phyloP scores from a whole-genome alignment of 2,329 filamentous ascomycete genomes.

The Fusarium sp. region DNA sequence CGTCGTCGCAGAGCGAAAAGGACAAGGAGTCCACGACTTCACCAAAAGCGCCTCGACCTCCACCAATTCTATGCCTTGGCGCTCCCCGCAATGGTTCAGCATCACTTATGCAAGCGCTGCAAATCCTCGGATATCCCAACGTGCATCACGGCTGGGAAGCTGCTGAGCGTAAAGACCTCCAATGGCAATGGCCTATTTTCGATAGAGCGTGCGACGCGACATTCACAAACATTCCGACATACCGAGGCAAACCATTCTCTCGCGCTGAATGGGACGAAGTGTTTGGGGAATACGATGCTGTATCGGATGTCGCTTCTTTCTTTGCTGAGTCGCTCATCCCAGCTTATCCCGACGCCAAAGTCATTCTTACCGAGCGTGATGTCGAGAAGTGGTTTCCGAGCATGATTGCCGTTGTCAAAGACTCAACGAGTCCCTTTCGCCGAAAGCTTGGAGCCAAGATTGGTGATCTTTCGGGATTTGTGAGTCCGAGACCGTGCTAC shows the following conservation, averaged over 20 bases:
- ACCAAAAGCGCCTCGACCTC: background rate
- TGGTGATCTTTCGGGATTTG: background rate
- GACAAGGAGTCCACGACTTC: background rate
- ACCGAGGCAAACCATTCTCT: slow-evolving; percentile 29
- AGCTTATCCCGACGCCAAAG: slow-evolving; percentile 44
- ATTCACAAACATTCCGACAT: slow-evolving; percentile 25
- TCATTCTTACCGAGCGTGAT: slow-evolving; percentile 43
- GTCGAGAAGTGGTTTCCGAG: slow-evolving; percentile 43
- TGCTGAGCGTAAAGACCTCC: background rate
- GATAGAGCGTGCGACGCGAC: slow-evolving; percentile 19
- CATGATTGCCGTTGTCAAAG: slow-evolving; percentile 10
- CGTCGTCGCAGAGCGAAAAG: background rate
- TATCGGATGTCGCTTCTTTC: slow-evolving; percentile 40
- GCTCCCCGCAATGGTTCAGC: slow-evolving; percentile 24
- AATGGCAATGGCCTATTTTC: slow-evolving; percentile 27
- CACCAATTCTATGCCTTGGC: slow-evolving; percentile 14
- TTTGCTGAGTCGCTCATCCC: slow-evolving; percentile 40
- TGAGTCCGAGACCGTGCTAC: background rate
- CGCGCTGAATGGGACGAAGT: slow-evolving; percentile 39
- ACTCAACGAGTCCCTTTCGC: background rate
- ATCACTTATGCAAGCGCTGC: slow-evolving; percentile 27
- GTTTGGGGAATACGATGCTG: slow-evolving; percentile 38
- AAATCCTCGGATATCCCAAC: slow-evolving; percentile 19
- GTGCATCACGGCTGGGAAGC: slow-evolving; percentile 32
- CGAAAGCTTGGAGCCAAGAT: background rate